Conservation (phyloP, 1,284 basidiomycete species). For the Puccinia hordei region DNA sequence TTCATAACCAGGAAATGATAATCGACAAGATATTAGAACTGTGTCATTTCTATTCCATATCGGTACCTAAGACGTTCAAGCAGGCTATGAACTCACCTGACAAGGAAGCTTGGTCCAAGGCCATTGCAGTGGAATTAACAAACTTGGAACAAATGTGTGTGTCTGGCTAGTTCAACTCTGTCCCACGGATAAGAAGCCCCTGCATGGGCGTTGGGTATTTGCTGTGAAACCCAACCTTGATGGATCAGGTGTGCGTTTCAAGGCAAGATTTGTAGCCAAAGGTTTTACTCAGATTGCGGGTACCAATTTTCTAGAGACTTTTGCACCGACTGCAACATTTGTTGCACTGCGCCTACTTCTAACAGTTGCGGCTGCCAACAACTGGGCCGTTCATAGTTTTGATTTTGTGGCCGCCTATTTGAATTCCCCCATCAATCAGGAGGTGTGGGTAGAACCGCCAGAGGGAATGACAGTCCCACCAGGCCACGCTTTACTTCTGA, state of each 20-base stretch:
- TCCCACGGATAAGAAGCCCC: background rate
- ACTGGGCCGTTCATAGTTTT: too few species aligned
- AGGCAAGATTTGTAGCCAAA: constrained; percentile 23
- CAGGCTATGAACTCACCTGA: too few species aligned
- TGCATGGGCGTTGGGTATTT: constrained; percentile 41
- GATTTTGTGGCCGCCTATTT: too few species aligned
- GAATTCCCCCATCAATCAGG: too few species aligned
- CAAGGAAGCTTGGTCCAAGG: too few species aligned
- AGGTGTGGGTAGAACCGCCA: too few species aligned
- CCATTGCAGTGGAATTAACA: background rate
- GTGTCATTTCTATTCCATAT: background rate
- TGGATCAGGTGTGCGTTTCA: background rate
- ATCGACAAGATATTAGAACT: background rate
- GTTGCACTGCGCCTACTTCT: background rate
- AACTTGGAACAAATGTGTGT: constrained; percentile 10
- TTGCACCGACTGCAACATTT: constrained; percentile 39
- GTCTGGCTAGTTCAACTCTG: background rate
- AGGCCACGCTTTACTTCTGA: too few species aligned
- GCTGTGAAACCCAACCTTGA: constrained; percentile 12
- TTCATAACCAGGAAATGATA: background rate
- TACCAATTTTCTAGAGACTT: background rate
- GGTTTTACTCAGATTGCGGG: background rate
- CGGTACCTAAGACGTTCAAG: constrained; percentile 4
- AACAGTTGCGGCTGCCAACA: background rate
- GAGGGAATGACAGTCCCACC: too few species aligned